phyloP scores from a whole-genome alignment of 2,329 filamentous ascomycete species.

The Sporothrix protearum region DNA sequence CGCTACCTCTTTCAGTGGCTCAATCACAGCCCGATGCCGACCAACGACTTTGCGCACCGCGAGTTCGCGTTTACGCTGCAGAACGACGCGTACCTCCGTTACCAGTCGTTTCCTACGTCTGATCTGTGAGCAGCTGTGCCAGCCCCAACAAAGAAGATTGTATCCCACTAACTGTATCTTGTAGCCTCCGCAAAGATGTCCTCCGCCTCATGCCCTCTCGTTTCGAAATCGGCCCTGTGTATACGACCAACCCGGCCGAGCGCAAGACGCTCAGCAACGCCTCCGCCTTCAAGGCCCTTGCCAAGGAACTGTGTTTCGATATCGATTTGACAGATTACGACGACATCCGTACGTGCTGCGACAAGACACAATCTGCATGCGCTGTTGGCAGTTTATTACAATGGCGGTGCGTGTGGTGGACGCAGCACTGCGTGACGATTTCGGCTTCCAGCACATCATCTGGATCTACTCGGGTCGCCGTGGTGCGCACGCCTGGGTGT shows the following conservation, averaged over 20 bases:
- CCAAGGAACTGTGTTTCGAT: constrained; percentile 97
- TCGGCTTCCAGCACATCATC: constrained; percentile 93
- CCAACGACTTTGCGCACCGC: constrained; percentile 83
- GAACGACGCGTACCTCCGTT: constrained; percentile 87
- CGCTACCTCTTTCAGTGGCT: constrained; percentile 95
- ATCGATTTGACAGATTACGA: constrained; percentile 99
- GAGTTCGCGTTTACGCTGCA: constrained; percentile 96
- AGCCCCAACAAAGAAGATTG: neutral
- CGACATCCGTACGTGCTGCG: constrained; percentile 91
- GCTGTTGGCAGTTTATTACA: constrained; percentile 95
- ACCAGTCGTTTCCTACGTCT: constrained; percentile 64
- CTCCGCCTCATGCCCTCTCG: constrained; percentile 82
- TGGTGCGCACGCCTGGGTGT: constrained; percentile 97
- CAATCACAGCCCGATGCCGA: constrained; percentile 84
- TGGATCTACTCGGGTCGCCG: constrained; percentile 98
- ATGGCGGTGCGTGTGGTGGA: constrained; percentile 97
- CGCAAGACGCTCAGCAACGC: constrained; percentile 81
- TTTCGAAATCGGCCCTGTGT: constrained; percentile 98
- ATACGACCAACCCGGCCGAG: constrained; percentile 88
- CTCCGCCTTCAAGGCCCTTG: constrained; percentile 76
- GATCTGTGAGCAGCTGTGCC: constrained; percentile 44
- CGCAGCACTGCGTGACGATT: constrained; percentile 81
- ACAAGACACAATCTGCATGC: constrained; percentile 85
- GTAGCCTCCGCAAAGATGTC: constrained; percentile 82
- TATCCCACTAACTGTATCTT: neutral